Evolutionary conservation across 1,139 yeast genomes (phyloP), one percentile per base, ranked within the genome.

Genomic region (Suhomyces yuchorum): DNA sequence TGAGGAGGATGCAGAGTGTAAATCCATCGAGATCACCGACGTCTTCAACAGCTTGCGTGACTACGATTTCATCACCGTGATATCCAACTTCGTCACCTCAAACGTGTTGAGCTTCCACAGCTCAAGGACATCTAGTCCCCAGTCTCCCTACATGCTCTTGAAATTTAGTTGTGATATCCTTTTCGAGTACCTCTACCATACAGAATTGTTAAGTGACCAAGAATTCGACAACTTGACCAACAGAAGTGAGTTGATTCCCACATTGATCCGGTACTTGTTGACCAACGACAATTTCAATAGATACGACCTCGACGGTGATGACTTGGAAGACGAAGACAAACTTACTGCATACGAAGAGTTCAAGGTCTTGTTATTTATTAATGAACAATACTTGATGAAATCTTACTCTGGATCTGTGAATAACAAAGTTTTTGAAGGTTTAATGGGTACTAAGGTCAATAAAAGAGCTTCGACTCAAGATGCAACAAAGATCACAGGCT

Each of bases 321-420:
- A 74, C 52, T 71, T 77, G 58, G 80, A 80, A 39, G 81, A 81
- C 44, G 88, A 82, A 50, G 85, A 83, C 54, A 78, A 85, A 41
- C 58, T 71, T n/a, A 77, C 80, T 50, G 87, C 89, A 45, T 83
- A 83, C 55, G 82, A 88, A 37, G 84, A 85, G 56, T 85, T 90
- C 69, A 85, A 85, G 59, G 70, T 88, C n/a, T 65, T 90, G 8
- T 70, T 91, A 40, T 81, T 89, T 2, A 71, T 91, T 18, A 90
- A 90, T 62, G 97, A 91, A 62, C 97, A 91, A 62, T 91, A 82
- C 62, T 80, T 91, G 80, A 85, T 89, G 82, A 75, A 75, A 39
- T 77, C 81, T 24, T 75, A 70, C 53, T 59, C 67, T 8, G 46
- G 49, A 26, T 47, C 65, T 12, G 59, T 73, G 30, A 66, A 68